A percentile compares a stretch with the other conserved stretches of the same genome.
These are phyloP conservation scores for Phytophthora cajani DNA, from an alignment of 352 stramenopile genomes.

Conservation along the genomic window DNA sequence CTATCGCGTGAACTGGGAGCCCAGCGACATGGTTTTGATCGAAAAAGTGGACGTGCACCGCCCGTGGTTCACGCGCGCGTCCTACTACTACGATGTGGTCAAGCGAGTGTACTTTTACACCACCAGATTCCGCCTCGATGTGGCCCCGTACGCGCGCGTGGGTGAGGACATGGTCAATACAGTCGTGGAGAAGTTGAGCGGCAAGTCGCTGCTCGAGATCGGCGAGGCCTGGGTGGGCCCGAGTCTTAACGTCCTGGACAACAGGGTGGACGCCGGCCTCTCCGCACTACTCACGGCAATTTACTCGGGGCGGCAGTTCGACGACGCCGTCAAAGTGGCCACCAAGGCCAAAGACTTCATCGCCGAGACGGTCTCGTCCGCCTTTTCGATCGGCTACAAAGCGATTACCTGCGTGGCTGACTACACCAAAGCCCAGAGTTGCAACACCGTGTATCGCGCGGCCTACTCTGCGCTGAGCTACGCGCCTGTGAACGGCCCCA, in stretches of 20 bases:
- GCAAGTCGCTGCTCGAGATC: slow-evolving; percentile 60
- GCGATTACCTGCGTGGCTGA: background rate
- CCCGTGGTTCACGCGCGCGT: slow-evolving; percentile 60
- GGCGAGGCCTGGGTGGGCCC: slow-evolving; percentile 56
- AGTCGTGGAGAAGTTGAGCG: slow-evolving; percentile 57
- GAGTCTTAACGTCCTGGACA: slow-evolving; percentile 57
- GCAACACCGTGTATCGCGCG: background rate
- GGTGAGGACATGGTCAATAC: slow-evolving; percentile 64
- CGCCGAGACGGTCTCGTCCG: background rate
- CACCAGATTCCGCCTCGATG: slow-evolving; percentile 64
- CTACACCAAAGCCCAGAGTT: background rate
- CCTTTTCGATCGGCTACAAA: background rate
- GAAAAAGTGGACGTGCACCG: slow-evolving; percentile 20
- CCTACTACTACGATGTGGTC: slow-evolving; percentile 77
- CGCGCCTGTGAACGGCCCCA: background rate
- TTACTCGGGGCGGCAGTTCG: background rate
- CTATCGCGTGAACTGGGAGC: slow-evolving; percentile 19
- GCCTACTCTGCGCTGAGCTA: background rate
- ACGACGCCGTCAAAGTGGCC: background rate
- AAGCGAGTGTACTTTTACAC: slow-evolving; percentile 82
- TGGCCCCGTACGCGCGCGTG: slow-evolving; percentile 60
- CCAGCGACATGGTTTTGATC: background rate
- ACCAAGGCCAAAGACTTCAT: background rate
- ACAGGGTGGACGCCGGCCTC: slow-evolving; percentile 52
- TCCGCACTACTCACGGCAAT: background rate